Conservation (phyloP, 2,329 filamentous ascomycete genomes). For the Cordyceps cateniannulata region DNA sequence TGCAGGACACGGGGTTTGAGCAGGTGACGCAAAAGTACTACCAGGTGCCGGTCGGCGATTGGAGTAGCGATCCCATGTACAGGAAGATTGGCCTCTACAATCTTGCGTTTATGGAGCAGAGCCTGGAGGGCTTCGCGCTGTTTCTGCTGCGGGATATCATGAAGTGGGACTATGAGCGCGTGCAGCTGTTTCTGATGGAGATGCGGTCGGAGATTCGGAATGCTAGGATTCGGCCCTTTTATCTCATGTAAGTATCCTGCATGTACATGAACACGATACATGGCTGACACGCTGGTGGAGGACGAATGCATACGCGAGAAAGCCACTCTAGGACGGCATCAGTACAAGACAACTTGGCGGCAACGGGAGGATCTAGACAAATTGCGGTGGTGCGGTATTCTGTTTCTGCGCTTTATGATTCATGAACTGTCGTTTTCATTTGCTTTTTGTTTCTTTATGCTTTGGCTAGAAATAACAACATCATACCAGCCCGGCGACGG, state of each 20-base stretch:
- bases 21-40: conserved; percentile 16
- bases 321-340: background rate
- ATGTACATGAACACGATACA: background rate
- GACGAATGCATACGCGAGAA: conserved; percentile 15
- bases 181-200: conserved; percentile 19
- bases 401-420: no score
- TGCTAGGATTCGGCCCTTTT: conserved; percentile 19
- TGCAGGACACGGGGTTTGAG: conserved; percentile 22
- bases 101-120: conserved; percentile 21
- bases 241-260: conserved; percentile 18
- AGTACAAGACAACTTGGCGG: no score
- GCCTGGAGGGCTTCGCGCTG: conserved; percentile 23
- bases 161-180: conserved; percentile 20
- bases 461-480: no score
- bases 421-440: no score
- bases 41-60: conserved; percentile 15
- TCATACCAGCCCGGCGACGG: no score
- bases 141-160: conserved; percentile 24
- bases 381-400: no score
- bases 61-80: conserved; percentile 15
- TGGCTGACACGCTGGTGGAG: conserved; percentile 1
- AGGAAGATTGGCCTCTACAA: conserved; percentile 17
- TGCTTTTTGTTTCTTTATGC: no score
- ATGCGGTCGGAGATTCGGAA: conserved; percentile 21
- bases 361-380: no score